phyloP scores from a whole-genome alignment of 2,329 filamentous ascomycete genomes.

The Teratosphaeria destructans region DNA sequence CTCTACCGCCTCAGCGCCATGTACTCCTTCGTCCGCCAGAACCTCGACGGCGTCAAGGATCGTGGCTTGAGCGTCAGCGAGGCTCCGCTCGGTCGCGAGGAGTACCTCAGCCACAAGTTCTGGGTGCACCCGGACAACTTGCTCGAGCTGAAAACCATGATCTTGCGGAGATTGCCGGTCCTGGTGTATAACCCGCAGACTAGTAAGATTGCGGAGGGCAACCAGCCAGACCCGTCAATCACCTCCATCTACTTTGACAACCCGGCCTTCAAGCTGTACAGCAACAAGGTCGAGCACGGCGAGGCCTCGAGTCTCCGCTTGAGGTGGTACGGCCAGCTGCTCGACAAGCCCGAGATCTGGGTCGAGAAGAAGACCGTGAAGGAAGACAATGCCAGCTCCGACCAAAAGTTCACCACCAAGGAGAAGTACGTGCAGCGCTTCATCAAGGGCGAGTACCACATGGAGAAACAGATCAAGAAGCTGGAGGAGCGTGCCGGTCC shows the following conservation, averaged over 20 bases:
- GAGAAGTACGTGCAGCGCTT: slow-evolving; percentile 87
- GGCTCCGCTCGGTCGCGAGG: slow-evolving; percentile 14
- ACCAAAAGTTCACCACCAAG: slow-evolving; percentile 76
- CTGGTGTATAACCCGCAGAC: slow-evolving; percentile 87
- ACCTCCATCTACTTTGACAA: slow-evolving; percentile 97
- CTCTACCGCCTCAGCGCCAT: slow-evolving; percentile 83
- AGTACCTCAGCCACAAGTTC: slow-evolving; percentile 36
- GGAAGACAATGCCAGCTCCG: slow-evolving; percentile 64
- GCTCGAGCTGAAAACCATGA: slow-evolving; percentile 91
- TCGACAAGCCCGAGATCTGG: slow-evolving; percentile 65
- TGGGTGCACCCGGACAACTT: slow-evolving; percentile 96
- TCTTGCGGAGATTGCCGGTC: slow-evolving; percentile 79
- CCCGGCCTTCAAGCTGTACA: slow-evolving; percentile 73
- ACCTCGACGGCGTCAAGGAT: slow-evolving; percentile 50
- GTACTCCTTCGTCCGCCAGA: slow-evolving; percentile 88
- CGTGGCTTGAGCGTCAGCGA: slow-evolving; percentile 11
- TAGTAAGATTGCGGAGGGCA: slow-evolving; percentile 69
- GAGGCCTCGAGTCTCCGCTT: slow-evolving; percentile 76
- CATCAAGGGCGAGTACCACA: slow-evolving; percentile 74
- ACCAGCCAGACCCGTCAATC: slow-evolving; percentile 72
- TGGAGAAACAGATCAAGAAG: slow-evolving; percentile 84
- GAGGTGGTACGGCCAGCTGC: slow-evolving; percentile 83
- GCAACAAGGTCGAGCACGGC: slow-evolving; percentile 67
- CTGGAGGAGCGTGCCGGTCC: slow-evolving; percentile 66
- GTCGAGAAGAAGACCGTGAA: slow-evolving; percentile 84